Evolutionary conservation across 2,329 filamentous ascomycete genomes (phyloP).

Genomic region (Pseudonectria buxi): DNA sequence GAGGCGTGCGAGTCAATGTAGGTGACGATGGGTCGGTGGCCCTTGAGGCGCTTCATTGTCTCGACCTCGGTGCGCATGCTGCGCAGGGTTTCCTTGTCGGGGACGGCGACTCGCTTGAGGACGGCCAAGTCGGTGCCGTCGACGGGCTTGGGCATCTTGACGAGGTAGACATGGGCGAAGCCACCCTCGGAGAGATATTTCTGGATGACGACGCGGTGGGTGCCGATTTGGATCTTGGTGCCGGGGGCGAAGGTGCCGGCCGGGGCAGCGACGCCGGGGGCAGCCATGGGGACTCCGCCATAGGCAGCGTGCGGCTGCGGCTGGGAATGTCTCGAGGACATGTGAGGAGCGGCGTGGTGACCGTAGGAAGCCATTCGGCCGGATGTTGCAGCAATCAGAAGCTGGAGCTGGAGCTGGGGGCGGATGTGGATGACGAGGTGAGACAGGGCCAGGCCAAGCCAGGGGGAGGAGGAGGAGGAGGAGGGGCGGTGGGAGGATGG

Average conservation of each 20-base stretch:
- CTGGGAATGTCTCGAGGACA: constrained; percentile 25
- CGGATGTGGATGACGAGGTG: constrained; percentile 1
- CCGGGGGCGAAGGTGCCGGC: constrained; percentile 85
- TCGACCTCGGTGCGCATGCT: constrained; percentile 98
- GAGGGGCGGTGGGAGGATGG: constrained; percentile 12
- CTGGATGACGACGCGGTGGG: constrained; percentile 87
- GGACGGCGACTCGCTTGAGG: constrained; percentile 90
- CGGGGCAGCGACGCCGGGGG: constrained; percentile 41
- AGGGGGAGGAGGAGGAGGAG: constrained; percentile 1
- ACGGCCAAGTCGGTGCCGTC: constrained; percentile 77
- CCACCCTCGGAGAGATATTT: constrained; percentile 97
- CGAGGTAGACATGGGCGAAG: constrained; percentile 96
- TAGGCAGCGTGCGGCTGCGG: constrained; percentile 37
- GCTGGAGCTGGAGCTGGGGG: too few relatives aligned
- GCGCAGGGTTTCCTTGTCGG: constrained; percentile 87
- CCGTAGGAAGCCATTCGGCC: constrained; percentile 31
- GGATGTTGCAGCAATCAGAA: background rate
- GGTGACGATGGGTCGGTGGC: constrained; percentile 90
- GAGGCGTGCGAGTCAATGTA: constrained; percentile 98
- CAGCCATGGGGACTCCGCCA: constrained; percentile 35
- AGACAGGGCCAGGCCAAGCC: constrained; percentile 6
- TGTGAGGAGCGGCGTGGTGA: constrained; percentile 25
- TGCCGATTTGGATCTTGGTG: constrained; percentile 94
- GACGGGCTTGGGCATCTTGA: constrained; percentile 71
- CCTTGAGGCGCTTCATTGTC: constrained; percentile 99